A percentile compares a stretch with the other conserved stretches of the same genome.
Conservation (phyloP, 164 flowering plant species). For the Paratinospora sagittata region DNA sequence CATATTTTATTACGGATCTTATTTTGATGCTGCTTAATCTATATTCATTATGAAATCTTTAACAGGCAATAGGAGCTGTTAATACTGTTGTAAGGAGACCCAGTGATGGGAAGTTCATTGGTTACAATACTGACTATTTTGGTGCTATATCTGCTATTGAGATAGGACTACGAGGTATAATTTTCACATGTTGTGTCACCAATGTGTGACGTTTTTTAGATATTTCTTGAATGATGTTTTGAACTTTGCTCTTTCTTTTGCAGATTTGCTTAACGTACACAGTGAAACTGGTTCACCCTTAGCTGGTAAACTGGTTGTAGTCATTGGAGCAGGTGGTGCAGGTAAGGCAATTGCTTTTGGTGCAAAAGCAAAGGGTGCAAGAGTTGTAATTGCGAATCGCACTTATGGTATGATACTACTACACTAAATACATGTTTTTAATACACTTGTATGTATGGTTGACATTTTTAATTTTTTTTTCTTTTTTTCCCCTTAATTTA, state of each 20-base stretch:
- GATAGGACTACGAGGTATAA: slow-evolving; percentile 68
- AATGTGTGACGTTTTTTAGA: slow-evolving; percentile 4
- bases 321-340: slow-evolving; percentile 99
- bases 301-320: slow-evolving; percentile 72
- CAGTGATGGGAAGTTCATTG: slow-evolving; percentile 71
- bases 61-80: slow-evolving; percentile 88
- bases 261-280: slow-evolving; percentile 31
- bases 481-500: no score
- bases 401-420: slow-evolving; percentile 49
- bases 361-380: slow-evolving; percentile 86
- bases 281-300: slow-evolving; percentile 51
- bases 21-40: slow-evolving; percentile 4
- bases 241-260: slow-evolving; percentile 8
- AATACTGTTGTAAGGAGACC: slow-evolving; percentile 65
- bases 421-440: no score
- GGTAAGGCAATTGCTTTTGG: slow-evolving; percentile 99
- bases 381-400: slow-evolving; percentile 83
- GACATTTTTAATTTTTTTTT: no score
- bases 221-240: not conserved
- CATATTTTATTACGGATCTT: not conserved
- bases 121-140: slow-evolving; percentile 78
- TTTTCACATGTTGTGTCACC: slow-evolving; percentile 1
- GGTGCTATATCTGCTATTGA: slow-evolving; percentile 93
- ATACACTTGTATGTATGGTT: no score
- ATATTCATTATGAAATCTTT: slow-evolving; percentile 5